These are phyloP conservation scores for Diplotaxis tenuifolia DNA, from an alignment of 345 rosid species.

Conservation along the genomic window DNA sequence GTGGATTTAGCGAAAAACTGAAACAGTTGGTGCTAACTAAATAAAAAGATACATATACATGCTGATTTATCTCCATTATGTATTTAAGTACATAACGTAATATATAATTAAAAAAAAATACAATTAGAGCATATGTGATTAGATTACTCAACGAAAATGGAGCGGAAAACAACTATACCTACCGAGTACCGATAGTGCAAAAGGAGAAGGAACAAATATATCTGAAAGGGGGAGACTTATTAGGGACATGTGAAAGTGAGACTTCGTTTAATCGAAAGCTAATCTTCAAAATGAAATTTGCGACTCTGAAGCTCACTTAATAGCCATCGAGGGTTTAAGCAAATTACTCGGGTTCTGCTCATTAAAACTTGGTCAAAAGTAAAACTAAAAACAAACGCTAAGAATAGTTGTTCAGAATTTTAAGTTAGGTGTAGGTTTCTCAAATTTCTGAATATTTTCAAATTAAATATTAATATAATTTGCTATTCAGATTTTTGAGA, in stretches of 20 bases:
- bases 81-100: not conserved
- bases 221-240: not conserved
- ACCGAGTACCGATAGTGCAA: too few relatives aligned
- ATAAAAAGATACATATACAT: not conserved
- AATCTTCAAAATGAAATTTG: not conserved
- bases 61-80: not conserved
- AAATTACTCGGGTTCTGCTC: not conserved
- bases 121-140: not conserved
- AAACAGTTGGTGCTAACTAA: slow-evolving; percentile 1
- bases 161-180: not conserved
- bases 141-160: not conserved
- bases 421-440: too few relatives aligned
- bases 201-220: not conserved
- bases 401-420: too few relatives aligned
- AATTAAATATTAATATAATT: too few relatives aligned
- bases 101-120: not conserved
- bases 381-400: not conserved
- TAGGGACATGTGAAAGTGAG: not conserved
- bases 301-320: not conserved
- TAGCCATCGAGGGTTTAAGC: not conserved
- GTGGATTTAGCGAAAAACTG: not conserved
- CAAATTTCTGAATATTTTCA: too few relatives aligned
- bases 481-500: not conserved
- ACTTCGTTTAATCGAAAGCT: not conserved
- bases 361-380: not conserved